phyloP scores from a whole-genome alignment of 2,329 filamentous ascomycete species.

The Gaeumannomyces sp. region DNA sequence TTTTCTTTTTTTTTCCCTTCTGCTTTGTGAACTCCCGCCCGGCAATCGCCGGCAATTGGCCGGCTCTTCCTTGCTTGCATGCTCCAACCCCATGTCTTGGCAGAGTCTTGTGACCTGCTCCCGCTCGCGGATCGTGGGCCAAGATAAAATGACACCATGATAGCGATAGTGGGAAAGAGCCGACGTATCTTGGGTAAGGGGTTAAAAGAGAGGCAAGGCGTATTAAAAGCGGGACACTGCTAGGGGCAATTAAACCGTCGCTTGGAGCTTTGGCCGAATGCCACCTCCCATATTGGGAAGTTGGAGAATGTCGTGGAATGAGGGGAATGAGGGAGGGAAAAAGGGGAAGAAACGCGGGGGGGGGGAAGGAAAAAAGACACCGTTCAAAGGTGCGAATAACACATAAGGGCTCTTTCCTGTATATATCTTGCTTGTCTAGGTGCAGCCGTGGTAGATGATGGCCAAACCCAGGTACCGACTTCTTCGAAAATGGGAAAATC shows the following conservation, averaged over 20 bases:
- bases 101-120: neutral
- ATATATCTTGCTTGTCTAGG: too few species aligned
- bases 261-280: neutral
- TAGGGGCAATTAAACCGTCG: neutral
- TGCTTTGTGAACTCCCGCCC: too few species aligned
- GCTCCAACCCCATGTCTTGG: neutral
- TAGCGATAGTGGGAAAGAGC: neutral
- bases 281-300: neutral
- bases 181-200: neutral
- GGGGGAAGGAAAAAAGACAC: too few species aligned
- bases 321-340: neutral
- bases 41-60: neutral
- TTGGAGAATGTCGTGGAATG: too few species aligned
- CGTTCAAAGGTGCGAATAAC: neutral
- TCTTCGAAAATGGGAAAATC: too few species aligned
- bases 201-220: neutral
- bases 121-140: neutral
- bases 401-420: neutral
- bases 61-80: neutral
- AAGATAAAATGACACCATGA: neutral
- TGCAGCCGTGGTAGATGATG: too few species aligned
- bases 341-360: too few species aligned
- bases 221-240: neutral
- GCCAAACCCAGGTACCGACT: too few species aligned
- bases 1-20: too few species aligned